Conservation (phyloP, 2,329 filamentous ascomycete genomes). For the Lasiodiplodia sp. region DNA sequence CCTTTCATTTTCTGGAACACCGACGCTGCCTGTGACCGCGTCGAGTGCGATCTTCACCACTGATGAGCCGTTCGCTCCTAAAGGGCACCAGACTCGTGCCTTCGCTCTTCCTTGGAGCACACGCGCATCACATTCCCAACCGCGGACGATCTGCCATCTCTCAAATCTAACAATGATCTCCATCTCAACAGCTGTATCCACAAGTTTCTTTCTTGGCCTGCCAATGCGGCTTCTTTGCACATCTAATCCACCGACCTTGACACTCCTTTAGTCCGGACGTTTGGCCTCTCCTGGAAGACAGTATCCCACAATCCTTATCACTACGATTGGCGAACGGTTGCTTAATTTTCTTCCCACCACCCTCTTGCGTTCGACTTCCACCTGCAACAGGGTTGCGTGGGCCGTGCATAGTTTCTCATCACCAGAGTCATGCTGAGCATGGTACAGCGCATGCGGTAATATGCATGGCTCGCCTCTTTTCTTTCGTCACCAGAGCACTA, state of each 20-base stretch:
- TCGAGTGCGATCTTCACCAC: constrained; percentile 1
- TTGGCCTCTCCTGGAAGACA: background rate
- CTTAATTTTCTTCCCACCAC: background rate
- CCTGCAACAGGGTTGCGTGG: background rate
- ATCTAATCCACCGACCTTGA: background rate
- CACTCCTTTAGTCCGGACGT: background rate
- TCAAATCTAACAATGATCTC: background rate
- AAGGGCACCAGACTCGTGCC: background rate
- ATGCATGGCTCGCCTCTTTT: background rate
- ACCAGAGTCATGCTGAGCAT: background rate
- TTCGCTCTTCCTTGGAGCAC: background rate
- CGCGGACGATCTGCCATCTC: background rate
- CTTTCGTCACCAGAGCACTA: too few relatives aligned
- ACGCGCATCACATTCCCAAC: background rate
- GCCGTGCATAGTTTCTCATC: background rate
- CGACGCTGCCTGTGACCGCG: constrained; percentile 32
- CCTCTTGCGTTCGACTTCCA: background rate
- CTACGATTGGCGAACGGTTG: background rate
- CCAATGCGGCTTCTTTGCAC: background rate
- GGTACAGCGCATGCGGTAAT: background rate
- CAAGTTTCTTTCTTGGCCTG: background rate
- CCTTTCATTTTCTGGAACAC: constrained; percentile 55
- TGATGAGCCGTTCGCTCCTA: background rate
- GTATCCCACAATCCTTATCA: background rate
- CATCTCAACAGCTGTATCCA: background rate